phyloP scores from a whole-genome alignment of 2,329 filamentous ascomycete genomes.

The Tolypocladium ovalisporum region DNA sequence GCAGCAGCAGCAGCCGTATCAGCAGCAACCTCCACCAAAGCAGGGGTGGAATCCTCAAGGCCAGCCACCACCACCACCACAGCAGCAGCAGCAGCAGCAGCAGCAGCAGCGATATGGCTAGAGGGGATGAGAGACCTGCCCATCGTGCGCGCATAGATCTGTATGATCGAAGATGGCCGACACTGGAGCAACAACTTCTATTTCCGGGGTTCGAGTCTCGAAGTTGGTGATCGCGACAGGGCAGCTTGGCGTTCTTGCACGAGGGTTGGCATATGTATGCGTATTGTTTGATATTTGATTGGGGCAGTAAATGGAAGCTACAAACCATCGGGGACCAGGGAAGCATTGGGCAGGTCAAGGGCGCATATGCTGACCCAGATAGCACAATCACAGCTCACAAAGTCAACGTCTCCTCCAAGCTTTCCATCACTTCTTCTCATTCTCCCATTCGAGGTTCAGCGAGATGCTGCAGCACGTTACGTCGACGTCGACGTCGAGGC shows the following conservation, averaged over 20 bases:
- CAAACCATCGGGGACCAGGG: neutral
- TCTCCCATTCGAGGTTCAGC: too few relatives aligned
- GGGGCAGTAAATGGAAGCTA: neutral
- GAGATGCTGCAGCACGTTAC: slow-evolving; percentile 6
- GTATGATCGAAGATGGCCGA: neutral
- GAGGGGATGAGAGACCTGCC: neutral
- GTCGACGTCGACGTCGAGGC: slow-evolving; percentile 3
- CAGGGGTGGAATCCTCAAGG: slow-evolving; percentile 19
- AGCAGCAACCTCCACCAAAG: slow-evolving; percentile 11
- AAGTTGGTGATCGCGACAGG: neutral
- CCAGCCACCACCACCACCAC: slow-evolving; percentile 9
- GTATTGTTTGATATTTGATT: neutral
- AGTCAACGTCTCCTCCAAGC: neutral
- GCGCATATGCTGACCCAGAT: neutral
- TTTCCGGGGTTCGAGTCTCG: neutral
- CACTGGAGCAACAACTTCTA: neutral
- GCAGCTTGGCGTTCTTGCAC: neutral
- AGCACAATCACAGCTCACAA: neutral
- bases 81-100: slow-evolving; percentile 16
- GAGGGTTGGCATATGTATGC: neutral
- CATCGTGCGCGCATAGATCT: neutral
- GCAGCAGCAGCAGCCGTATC: slow-evolving; percentile 17
- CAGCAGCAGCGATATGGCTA: slow-evolving; percentile 18
- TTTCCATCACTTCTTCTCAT: neutral
- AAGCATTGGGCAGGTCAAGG: neutral